A percentile compares a stretch with the other conserved stretches of the same genome.
Evolutionary conservation across 1,284 basidiomycete species (phyloP).

Genomic region (Fomitopsis pinicola): DNA sequence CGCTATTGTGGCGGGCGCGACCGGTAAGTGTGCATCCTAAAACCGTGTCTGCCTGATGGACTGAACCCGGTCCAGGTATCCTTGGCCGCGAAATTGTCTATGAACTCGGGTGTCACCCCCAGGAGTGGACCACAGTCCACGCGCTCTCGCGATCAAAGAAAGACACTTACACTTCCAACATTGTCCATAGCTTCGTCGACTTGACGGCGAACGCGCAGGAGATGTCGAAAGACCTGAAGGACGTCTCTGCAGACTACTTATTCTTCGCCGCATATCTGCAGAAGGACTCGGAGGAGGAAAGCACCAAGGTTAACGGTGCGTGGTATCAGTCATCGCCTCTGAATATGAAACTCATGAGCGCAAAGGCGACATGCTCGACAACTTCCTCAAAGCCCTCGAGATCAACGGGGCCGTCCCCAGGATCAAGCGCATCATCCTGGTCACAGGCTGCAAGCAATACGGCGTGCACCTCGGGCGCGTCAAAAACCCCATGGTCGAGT

Average conservation of each 20-base stretch:
- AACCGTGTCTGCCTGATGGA: no score
- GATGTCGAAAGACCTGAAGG: not conserved
- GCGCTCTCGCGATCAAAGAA: not conserved
- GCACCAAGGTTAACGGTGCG: not conserved
- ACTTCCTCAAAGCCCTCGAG: not conserved
- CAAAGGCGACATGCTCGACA: not conserved
- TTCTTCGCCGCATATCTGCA: conserved; percentile 1
- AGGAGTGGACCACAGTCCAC: not conserved
- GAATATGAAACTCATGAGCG: not conserved
- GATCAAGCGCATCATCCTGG: not conserved
- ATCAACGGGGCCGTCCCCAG: not conserved
- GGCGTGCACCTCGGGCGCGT: not conserved
- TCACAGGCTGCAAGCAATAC: not conserved
- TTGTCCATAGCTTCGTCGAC: not conserved
- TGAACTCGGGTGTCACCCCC: not conserved
- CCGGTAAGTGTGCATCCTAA: not conserved
- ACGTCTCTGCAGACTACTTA: not conserved
- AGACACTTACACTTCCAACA: not conserved
- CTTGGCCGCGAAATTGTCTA: not conserved
- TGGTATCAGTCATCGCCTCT: no score
- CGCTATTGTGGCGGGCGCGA: not conserved
- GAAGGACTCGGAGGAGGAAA: not conserved
- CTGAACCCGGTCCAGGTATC: not conserved
- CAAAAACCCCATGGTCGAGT: not conserved
- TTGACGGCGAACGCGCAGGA: not conserved